A percentile compares a stretch with the other conserved stretches of the same genome.
These are phyloP conservation scores for Solanum corneliomulleri DNA, from an alignment of 257 asterid species.

Conservation along the genomic window DNA sequence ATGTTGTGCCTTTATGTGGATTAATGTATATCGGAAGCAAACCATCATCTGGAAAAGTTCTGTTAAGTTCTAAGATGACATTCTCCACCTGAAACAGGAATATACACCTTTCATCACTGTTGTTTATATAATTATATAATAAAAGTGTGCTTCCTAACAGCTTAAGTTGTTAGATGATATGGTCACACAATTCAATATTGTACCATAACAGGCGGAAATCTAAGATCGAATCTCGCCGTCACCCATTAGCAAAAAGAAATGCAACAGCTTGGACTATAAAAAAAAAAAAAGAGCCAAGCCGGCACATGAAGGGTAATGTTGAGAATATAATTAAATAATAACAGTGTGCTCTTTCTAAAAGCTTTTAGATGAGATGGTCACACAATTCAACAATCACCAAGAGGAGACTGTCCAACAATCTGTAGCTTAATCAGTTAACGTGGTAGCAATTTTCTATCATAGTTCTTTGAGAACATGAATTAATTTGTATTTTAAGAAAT, in stretches of 20 bases:
- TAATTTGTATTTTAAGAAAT: background rate
- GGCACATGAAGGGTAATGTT: background rate
- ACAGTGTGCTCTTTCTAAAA: background rate
- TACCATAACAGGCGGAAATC: background rate
- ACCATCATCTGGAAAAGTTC: conserved; percentile 89
- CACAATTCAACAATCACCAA: background rate
- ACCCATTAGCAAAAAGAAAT: background rate
- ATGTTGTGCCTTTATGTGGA: conserved; percentile 59
- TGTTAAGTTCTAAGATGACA: conserved; percentile 75
- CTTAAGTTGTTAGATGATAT: background rate
- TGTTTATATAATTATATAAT: background rate
- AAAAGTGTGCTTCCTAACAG: background rate
- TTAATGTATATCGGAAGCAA: conserved; percentile 89
- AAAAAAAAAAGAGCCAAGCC: background rate
- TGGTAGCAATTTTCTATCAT: background rate
- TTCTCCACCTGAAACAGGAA: conserved; percentile 72
- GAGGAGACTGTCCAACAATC: background rate
- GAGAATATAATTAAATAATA: background rate
- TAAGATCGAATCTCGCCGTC: background rate
- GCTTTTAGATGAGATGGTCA: background rate
- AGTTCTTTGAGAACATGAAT: background rate
- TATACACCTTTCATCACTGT: background rate
- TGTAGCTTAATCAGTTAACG: background rate
- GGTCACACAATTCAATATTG: background rate
- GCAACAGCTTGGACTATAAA: background rate